Percentiles rank a stretch among this genome's conserved stretches.
phyloP scores from a whole-genome alignment of 495 filamentous ascomycete genomes.

The Neurospora sp. region DNA sequence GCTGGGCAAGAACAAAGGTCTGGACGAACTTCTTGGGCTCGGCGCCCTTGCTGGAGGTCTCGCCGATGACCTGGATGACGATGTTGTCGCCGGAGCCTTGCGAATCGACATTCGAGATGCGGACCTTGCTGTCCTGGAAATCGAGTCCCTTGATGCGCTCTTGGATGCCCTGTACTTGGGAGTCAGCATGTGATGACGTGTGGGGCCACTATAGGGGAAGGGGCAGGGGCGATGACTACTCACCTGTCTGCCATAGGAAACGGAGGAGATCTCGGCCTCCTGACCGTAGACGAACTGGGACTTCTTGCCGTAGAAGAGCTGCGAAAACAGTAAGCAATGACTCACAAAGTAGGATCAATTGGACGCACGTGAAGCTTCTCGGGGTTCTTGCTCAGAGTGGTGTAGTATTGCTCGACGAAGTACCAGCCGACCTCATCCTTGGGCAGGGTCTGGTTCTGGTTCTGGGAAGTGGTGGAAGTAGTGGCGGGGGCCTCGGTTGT shows the following conservation, averaged over 20 bases:
- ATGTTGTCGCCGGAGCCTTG: conserved; percentile 88
- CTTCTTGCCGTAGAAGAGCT: conserved; percentile 71
- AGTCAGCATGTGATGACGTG: conserved; percentile 7
- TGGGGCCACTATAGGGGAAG: neutral
- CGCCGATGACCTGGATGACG: conserved; percentile 93
- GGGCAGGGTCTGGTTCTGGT: conserved; percentile 23
- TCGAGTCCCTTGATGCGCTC: conserved; percentile 86
- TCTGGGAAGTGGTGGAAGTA: conserved; percentile 8
- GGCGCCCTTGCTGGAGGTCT: conserved; percentile 86
- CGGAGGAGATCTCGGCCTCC: conserved; percentile 75
- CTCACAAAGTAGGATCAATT: neutral
- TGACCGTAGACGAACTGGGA: conserved; percentile 77
- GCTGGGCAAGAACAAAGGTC: conserved; percentile 95
- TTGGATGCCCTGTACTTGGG: conserved; percentile 60
- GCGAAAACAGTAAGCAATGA: conserved; percentile 11
- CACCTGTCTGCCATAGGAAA: conserved; percentile 78
- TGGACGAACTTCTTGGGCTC: conserved; percentile 92
- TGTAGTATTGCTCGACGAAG: conserved; percentile 99
- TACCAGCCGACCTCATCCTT: conserved; percentile 98
- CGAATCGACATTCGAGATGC: conserved; percentile 94
- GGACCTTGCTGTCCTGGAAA: conserved; percentile 96
- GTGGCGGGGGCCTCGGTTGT: conserved; percentile 12
- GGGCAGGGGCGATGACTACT: conserved; percentile 20
- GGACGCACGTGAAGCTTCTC: conserved; percentile 79
- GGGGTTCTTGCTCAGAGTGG: conserved; percentile 84